Evolutionary conservation across 352 stramenopile species (phyloP).

Genomic region (Plasmopara halstedii): DNA sequence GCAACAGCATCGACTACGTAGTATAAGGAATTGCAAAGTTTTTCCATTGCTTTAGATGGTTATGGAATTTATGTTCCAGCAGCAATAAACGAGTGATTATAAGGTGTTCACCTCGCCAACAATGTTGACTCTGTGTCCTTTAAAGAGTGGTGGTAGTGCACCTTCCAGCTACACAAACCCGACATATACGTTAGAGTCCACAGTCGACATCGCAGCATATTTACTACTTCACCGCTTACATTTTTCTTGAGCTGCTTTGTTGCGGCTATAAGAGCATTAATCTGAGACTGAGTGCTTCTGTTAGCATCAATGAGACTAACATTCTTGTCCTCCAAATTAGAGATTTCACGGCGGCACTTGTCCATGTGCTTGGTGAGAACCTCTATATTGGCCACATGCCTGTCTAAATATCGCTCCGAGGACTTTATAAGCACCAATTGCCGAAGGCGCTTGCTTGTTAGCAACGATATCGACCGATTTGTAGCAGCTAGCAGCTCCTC

Average conservation of each 20-base stretch:
- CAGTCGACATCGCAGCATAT: not conserved
- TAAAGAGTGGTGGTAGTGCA: conserved; percentile 54
- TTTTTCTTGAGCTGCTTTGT: conserved; percentile 71
- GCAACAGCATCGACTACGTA: too few species aligned
- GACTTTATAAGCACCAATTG: conserved; percentile 68
- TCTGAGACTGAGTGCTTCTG: conserved; percentile 45
- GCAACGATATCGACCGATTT: conserved; percentile 29
- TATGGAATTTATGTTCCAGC: not conserved
- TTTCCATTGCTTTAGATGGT: too few species aligned
- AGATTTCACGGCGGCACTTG: conserved; percentile 64
- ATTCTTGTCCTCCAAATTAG: conserved; percentile 64
- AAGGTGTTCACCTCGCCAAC: conserved; percentile 74
- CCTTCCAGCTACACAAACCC: conserved; percentile 45
- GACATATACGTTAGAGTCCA: conserved; percentile 6
- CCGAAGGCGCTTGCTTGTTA: conserved; percentile 64
- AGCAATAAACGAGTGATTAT: conserved; percentile 23
- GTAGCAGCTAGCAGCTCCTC: conserved; percentile 35
- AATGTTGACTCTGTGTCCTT: conserved; percentile 75
- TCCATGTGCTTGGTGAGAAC: conserved; percentile 66
- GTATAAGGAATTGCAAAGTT: too few species aligned
- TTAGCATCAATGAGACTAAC: conserved; percentile 54
- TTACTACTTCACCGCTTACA: conserved; percentile 20
- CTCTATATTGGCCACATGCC: conserved; percentile 57
- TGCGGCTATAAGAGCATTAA: conserved; percentile 31
- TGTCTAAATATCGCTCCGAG: conserved; percentile 67